Evolutionary conservation across 495 filamentous ascomycete genomes (phyloP), one percentile per base, ranked within the genome.

Genomic region (Penicillium manginii): DNA sequence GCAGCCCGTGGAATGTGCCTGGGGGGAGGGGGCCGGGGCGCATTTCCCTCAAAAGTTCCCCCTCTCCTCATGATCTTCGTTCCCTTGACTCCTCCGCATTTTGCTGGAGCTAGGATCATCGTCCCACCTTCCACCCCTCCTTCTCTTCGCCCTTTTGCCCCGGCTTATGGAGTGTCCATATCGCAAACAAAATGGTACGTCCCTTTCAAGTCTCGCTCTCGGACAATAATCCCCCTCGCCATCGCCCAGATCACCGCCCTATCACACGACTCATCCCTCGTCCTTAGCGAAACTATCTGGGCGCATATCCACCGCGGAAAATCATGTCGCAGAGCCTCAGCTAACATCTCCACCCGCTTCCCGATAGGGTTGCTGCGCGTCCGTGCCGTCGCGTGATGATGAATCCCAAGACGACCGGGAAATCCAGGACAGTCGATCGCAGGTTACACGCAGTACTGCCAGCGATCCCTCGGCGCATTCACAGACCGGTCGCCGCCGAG

Each of bases 311-410:
- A 26, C 35, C 9, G 12, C 12, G 12, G 35, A 37, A 37, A 37
- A 37, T 12, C 35, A 37, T 29, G 26, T 29, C 26, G 21, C 37
- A 52, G 23, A 35, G 23, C 14, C 26, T 29, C 29, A 54, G 54
- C 58, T 60, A 52, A 61, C 53, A 39, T 7, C 46, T 46, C 2
- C n/a, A 26, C 21, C 33, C 18, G 9, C 21, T 8, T 40, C 19
- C 22, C 8, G 11, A 47, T 47, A 78, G 76, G 76, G 76, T 65
- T 78, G 76, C 64, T 76, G 73, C 62, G 68, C 71, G 35, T 78
- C 76, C 45, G 52, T 59, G 23, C 58, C 59, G 57, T 77, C 74
- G 73, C 76, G 59, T 70, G 67, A 73, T 52, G 62, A 57, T 32
- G 61, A 66, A 59, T 64, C 60, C 43, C 63, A 35, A 54, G 60